Evolutionary conservation across 2,329 filamentous ascomycete genomes (phyloP), one percentile per base, ranked within the genome.

Genomic region (Aspergillus thermomutatus): DNA sequence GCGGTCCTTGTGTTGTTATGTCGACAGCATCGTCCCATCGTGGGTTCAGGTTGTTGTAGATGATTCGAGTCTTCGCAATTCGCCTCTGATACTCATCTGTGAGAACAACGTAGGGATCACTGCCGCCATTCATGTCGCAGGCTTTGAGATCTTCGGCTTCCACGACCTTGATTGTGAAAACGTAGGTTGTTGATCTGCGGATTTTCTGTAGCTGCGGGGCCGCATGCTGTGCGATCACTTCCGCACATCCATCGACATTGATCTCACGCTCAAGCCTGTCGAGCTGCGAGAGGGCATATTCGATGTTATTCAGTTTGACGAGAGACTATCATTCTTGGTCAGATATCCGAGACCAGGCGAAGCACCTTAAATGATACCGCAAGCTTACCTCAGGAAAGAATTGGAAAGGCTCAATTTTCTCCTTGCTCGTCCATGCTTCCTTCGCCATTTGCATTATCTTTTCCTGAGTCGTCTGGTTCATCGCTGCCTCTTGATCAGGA

Each of bases 161-260:
- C 26, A 99, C 92, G 57, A 99, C 92, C 77, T 99, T 99, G 76
- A 99, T 92, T 0, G 94, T 97, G 75, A 99, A 99, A 54, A 97
- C 92, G 71, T 96, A 97, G 71, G 95, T 97, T 60, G 86, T 89
- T 45, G 88, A 85, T 66, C 86, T 88, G 65, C 86, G 86, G 55
- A 84, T 81, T 68, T 82, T 82, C 58, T 86, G 83, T n/a, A 86
- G 86, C 53, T 84, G 81, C 1, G 90, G 87, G 8, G 90, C 90
- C 26, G 90, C 85, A 60, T 89, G 81, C 66, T 84, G 87, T 49
- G 87, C 86, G 51, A 99, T 84, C 17, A 96, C 85, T 52, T 89
- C 87, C 3, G 92, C 92, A 68, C 92, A 97, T 10, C 84, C 88
- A 71, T 99, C 94, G 11, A 96, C 92, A 66, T 97, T 92, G 80